These are phyloP conservation scores for Ustilago curta DNA, from an alignment of 1,284 basidiomycete genomes.

Conservation along the genomic window DNA sequence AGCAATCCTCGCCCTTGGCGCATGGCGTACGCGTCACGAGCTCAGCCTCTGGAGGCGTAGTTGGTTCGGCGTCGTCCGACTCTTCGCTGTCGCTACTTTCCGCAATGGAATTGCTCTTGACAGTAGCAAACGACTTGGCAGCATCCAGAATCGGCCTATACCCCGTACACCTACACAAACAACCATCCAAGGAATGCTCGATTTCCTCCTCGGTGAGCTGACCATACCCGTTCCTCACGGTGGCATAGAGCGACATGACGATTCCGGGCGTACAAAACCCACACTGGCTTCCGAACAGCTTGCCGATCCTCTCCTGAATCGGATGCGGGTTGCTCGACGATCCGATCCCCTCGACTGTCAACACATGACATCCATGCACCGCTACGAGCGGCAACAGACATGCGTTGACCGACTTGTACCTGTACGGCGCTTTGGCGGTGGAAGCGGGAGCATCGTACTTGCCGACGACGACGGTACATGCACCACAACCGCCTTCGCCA, in stretches of 20 bases:
- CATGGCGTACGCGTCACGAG: conserved; percentile 48
- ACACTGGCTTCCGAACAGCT: conserved; percentile 69
- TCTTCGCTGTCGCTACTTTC: conserved; percentile 34
- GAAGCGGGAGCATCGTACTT: conserved; percentile 31
- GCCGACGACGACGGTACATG: conserved; percentile 68
- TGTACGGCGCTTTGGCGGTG: conserved; percentile 40
- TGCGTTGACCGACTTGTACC: conserved; percentile 69
- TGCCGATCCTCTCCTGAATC: conserved; percentile 68
- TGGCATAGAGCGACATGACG: conserved; percentile 70
- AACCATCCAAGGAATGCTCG: conserved; percentile 69
- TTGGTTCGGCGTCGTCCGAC: conserved; percentile 39
- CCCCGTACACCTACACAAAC: conserved; percentile 68
- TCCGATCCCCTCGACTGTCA: conserved; percentile 70
- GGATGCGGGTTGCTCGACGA: conserved; percentile 68
- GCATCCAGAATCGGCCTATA: conserved; percentile 62
- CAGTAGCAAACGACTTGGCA: conserved; percentile 60
- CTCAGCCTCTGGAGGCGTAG: conserved; percentile 45
- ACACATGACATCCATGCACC: conserved; percentile 69
- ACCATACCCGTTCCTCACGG: conserved; percentile 64
- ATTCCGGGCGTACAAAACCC: conserved; percentile 68
- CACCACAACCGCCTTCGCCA: conserved; percentile 70
- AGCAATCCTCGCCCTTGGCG: conserved; percentile 57
- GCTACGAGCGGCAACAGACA: conserved; percentile 69
- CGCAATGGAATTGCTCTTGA: conserved; percentile 30
- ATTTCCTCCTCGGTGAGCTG: conserved; percentile 67